Evolutionary conservation across 1,284 basidiomycete genomes (phyloP).

Genomic region (Austroboletus niveus): DNA sequence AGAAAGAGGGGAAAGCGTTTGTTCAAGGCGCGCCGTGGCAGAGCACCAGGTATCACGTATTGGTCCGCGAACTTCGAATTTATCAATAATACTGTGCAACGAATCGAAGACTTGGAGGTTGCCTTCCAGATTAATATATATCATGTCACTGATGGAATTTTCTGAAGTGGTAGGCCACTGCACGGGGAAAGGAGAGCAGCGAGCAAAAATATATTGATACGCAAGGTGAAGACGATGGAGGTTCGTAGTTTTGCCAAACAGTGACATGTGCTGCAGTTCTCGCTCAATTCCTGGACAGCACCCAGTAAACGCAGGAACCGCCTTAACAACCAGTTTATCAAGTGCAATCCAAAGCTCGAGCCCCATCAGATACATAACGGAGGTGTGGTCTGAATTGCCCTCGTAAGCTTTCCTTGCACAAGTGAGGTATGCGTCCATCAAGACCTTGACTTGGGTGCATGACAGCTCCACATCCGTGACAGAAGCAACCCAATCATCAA

Average conservation of each 20-base stretch:
- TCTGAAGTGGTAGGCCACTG: not conserved
- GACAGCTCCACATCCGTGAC: not conserved
- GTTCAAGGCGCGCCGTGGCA: constrained; percentile 40
- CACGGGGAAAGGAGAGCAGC: not conserved
- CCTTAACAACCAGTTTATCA: constrained; percentile 36
- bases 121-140: too few relatives aligned
- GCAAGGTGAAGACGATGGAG: constrained; percentile 29
- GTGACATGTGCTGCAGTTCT: constrained; percentile 36
- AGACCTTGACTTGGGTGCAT: not conserved
- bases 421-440: not conserved
- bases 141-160: too few relatives aligned
- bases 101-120: too few relatives aligned
- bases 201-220: constrained; percentile 9
- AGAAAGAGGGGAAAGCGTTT: constrained; percentile 11
- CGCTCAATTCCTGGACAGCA: constrained; percentile 45
- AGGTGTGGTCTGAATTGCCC: constrained; percentile 39
- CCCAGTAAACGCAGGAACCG: constrained; percentile 35
- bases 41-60: constrained; percentile 44
- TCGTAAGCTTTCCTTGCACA: constrained; percentile 27
- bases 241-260: constrained; percentile 32
- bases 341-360: constrained; percentile 45
- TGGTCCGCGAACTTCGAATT: constrained; percentile 41
- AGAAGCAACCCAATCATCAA: constrained; percentile 28
- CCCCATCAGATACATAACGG: constrained; percentile 42
- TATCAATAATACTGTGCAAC: too few relatives aligned